Conservation (phyloP, 306 rosid species). For the Pyrus pyrifolia region DNA sequence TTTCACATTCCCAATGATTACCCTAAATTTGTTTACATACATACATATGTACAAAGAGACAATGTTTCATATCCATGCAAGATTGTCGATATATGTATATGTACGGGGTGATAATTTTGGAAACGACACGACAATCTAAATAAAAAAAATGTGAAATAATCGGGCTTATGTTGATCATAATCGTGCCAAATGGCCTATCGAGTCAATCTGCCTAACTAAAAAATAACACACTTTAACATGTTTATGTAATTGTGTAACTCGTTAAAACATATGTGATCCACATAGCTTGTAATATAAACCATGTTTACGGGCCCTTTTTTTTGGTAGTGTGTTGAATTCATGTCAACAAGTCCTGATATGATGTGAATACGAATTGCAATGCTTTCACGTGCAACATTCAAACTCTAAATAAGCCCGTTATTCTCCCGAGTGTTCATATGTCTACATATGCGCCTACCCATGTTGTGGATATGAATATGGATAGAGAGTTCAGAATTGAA, state of each 20-base stretch:
- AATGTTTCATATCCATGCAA: not conserved
- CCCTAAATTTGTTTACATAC: not conserved
- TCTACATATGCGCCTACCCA: slow-evolving; percentile 17
- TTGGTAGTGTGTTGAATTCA: no score
- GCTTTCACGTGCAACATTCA: no score
- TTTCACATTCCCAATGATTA: slow-evolving; percentile 3
- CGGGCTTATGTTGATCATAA: not conserved
- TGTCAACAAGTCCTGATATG: no score
- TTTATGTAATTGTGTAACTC: no score
- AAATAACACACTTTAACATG: no score
- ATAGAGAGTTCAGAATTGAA: slow-evolving; percentile 11
- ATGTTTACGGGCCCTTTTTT: no score
- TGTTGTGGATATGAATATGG: slow-evolving; percentile 12
- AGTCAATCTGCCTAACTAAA: not conserved
- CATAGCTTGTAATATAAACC: not conserved
- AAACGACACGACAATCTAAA: not conserved
- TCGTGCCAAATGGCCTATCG: not conserved
- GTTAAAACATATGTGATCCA: not conserved
- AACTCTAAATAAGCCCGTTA: no score
- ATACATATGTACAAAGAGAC: not conserved
- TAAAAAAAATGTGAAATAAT: no score
- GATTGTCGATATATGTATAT: not conserved
- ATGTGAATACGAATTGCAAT: no score
- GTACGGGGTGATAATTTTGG: not conserved
- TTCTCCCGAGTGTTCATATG: not conserved